Base-by-base conservation (phyloP, 805 yeast genomes). In the Candida tallmaniae region DNA sequence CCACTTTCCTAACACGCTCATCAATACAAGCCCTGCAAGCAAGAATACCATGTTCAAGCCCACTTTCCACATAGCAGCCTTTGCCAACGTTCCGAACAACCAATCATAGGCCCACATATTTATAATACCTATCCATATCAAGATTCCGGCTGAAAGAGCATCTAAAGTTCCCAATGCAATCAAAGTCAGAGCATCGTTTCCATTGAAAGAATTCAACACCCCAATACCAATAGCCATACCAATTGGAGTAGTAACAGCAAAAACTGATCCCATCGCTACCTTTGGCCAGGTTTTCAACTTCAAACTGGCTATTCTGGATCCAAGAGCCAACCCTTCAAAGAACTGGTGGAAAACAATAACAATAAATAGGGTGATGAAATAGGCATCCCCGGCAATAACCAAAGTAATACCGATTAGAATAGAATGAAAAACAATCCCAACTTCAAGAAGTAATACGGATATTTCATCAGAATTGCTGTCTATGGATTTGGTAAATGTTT, bases 1-100 rank as follows among this genome's bases (percentile, higher is more conserved):
- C 62, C 63, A 58, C 31, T 56, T 58, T 22, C 63, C 62, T n/a
- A 58, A 39, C 6, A 57, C 35, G 38, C 60, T 54, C 63, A 58
- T 58, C 23, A 58, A 36, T 10, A 48, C 34, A 30, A 57, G 27
- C 3, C 60, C 63, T 2, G 50, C 42, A 11, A 52, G 31, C 6
- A 56, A 32, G 2, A 52, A 39, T 13, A 44, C 9, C 26, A 51
- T 10, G 1, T 48, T 47, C 3, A 42, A 18, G 2, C 15, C 19
- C 2, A 49, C 38, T 29, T 51, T 51, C 3, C 44, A 3, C 7
- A 33, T 6, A 1, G 46, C 24, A 3, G 54, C 54, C 10, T 30
- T 32, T 6, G 46, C 45, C 19, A 54, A 45, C 8, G 39, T 6
- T 5, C 59, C 58, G 31, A 34, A 43, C 12, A 55, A 30, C 58